phyloP scores from a whole-genome alignment of 2,329 filamentous ascomycete species.

The Fusarium oxysporum region DNA sequence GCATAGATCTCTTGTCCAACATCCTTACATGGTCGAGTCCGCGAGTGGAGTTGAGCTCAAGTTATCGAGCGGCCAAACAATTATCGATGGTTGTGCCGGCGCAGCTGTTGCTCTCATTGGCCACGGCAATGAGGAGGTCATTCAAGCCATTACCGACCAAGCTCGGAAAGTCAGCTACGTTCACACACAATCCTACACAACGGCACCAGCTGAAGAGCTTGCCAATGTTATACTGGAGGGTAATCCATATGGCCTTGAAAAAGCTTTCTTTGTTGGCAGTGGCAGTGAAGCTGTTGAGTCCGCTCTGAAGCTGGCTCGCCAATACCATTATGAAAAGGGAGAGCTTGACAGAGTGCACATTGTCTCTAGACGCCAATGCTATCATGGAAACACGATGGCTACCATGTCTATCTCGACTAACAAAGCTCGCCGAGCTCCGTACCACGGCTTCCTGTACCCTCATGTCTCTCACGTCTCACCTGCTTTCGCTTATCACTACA shows the following conservation, averaged over 20 bases:
- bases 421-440: constrained; percentile 3
- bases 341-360: background rate
- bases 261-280: constrained; percentile 42
- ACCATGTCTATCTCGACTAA: constrained; percentile 25
- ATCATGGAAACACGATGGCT: constrained; percentile 23
- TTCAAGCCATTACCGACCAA: constrained; percentile 15
- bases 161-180: constrained; percentile 19
- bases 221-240: background rate
- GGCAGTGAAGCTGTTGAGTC: constrained; percentile 58
- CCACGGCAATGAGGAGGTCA: constrained; percentile 10
- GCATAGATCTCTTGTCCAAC: constrained; percentile 21
- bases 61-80: background rate
- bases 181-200: constrained; percentile 23
- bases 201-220: constrained; percentile 9
- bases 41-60: background rate
- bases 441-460: constrained; percentile 9
- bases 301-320: constrained; percentile 59
- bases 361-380: constrained; percentile 4
- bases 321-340: constrained; percentile 52
- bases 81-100: constrained; percentile 14
- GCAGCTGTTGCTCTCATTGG: constrained; percentile 13
- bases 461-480: constrained; percentile 18
- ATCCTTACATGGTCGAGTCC: constrained; percentile 16
- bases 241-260: constrained; percentile 21
- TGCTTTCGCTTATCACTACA: constrained; percentile 13